Base-by-base conservation (phyloP, 768 basidiomycete species). In the Trametes cingulata region DNA sequence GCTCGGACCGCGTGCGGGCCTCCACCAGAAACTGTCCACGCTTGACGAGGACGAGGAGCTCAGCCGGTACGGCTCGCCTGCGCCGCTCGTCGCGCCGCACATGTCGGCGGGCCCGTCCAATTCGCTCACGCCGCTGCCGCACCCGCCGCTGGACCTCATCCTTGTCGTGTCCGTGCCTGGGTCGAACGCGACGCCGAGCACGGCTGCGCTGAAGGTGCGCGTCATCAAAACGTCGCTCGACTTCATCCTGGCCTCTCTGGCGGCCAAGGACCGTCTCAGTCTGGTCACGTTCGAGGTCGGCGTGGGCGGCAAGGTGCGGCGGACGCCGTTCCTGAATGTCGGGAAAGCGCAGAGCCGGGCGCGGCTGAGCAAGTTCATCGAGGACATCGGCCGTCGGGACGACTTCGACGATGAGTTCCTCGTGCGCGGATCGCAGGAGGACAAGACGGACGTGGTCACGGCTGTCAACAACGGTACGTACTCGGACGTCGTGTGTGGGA, bases 401-500 rank as follows among this genome's bases (percentile, higher is more conserved):
- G 65, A 73, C 22, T 61, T 79, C 45, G 88, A 87, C 60, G 85
- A 86, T 64, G 81, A 83, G 60, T 84, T 84, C 64, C 73, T 88
- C 71, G 85, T 92, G 19, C 79, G 86, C 60, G 85, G 85, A 14
- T 85, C 85, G 59, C 88, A 88, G 70, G 95, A 98, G 17, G 95
- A 98, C 74, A 92, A 95, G 75, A 93, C 93, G 25, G 96, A 97
- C 72, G 96, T 99, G 17, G 94, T 98, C 22, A 96, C 95, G 12
- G 97, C 95, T n/a, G 93, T 98, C 58, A 99, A 99, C 72, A 89
- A 96, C 68, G 93, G 92, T 88, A 53, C 27, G 69, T 67, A 24
- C 19, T 5, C 25, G 9, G 27, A 22, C 42, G 51, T 22, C 25
- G 13, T 47, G 17, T 14, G 17, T 41, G 33, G 46, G 29, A 20